Evolutionary conservation across 73 alveolate species (phyloP).

Genomic region (Paraurostyla sp.): DNA sequence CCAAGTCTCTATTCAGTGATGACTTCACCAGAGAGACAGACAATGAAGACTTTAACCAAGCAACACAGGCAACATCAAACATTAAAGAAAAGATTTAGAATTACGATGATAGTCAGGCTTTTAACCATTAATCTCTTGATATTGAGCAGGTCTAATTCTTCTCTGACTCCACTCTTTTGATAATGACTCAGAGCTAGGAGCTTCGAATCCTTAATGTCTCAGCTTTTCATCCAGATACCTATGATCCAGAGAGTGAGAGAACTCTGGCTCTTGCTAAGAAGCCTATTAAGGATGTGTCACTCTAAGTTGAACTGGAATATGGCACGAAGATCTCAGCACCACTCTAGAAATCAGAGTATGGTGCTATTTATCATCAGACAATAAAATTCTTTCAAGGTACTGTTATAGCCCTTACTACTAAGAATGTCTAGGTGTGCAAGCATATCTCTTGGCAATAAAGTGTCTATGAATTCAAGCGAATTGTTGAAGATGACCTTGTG

Average conservation of each 20-base stretch:
- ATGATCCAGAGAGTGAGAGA: not conserved
- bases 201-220: constrained; percentile 8
- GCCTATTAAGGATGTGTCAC: not conserved
- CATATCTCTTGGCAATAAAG: constrained; percentile 49
- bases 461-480: constrained; percentile 6
- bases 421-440: not conserved
- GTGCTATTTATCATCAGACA: constrained; percentile 14
- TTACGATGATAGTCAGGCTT: constrained; percentile 18
- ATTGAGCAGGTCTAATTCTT: constrained; percentile 41
- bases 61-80: too few relatives aligned
- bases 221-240: not conserved
- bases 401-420: not conserved
- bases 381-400: constrained; percentile 30
- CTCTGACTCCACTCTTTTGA: constrained; percentile 37
- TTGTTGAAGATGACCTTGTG: constrained; percentile 38
- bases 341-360: constrained; percentile 38
- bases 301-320: not conserved
- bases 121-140: not conserved
- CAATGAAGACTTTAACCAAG: too few relatives aligned
- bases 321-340: not conserved
- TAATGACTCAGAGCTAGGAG: constrained; percentile 10
- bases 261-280: not conserved
- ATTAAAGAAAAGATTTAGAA: too few relatives aligned
- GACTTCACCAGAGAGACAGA: too few relatives aligned
- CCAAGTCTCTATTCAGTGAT: too few relatives aligned